These are phyloP conservation scores for Butyriboletus loyo DNA, from an alignment of 768 basidiomycete genomes.

Conservation along the genomic window DNA sequence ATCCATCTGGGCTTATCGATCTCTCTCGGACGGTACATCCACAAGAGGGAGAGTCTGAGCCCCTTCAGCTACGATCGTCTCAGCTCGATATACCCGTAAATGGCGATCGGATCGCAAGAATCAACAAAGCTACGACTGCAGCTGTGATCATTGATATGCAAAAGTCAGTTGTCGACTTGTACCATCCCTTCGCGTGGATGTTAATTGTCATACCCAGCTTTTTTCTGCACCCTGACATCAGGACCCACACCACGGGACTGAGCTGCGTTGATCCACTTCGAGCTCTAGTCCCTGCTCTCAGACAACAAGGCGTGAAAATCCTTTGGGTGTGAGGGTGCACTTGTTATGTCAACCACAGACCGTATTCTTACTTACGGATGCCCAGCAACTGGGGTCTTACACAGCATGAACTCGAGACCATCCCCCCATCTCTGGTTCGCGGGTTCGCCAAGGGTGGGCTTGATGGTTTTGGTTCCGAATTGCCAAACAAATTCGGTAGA, in stretches of 20 bases:
- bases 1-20: constrained; percentile 61
- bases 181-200: not conserved
- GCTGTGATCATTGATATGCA: constrained; percentile 74
- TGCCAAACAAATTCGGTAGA: constrained; percentile 53
- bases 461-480: constrained; percentile 52
- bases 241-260: constrained; percentile 53
- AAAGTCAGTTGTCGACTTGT: constrained; percentile 45
- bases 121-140: constrained; percentile 49
- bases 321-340: constrained; percentile 57
- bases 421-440: constrained; percentile 59
- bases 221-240: constrained; percentile 61
- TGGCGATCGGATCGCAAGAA: constrained; percentile 47
- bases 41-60: constrained; percentile 18
- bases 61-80: constrained; percentile 31
- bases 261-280: constrained; percentile 55
- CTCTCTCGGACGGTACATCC: constrained; percentile 50
- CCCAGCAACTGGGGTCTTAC: constrained; percentile 72
- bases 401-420: constrained; percentile 55
- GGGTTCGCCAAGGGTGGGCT: constrained; percentile 48
- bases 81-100: constrained; percentile 57
- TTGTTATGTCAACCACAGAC: not conserved
- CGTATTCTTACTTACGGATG: not conserved
- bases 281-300: constrained; percentile 45
- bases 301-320: constrained; percentile 51
- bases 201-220: constrained; percentile 38